phyloP scores from a whole-genome alignment of 177 flowering plant species.

The Vitis hybrid region DNA sequence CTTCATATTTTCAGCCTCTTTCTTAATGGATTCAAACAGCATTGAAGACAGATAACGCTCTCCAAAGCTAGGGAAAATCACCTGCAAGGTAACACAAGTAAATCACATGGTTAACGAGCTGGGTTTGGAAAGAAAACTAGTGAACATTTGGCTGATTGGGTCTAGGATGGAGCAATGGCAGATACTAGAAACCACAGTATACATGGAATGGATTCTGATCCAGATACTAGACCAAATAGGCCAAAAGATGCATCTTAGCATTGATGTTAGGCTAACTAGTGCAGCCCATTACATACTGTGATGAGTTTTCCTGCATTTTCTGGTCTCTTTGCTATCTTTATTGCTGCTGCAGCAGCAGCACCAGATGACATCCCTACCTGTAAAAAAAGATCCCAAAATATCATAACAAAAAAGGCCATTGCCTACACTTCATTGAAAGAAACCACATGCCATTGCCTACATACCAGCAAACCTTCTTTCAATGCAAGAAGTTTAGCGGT shows the following conservation, averaged over 20 bases:
- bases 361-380: slow-evolving; percentile 89
- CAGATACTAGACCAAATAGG: too few relatives aligned
- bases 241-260: background rate
- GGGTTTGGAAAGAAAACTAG: too few relatives aligned
- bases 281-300: slow-evolving; percentile 32
- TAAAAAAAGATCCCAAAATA: background rate
- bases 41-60: slow-evolving; percentile 57
- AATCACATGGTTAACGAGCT: background rate
- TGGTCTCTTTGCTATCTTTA: slow-evolving; percentile 64
- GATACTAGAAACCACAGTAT: background rate
- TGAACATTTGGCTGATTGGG: too few relatives aligned
- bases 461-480: slow-evolving; percentile 89
- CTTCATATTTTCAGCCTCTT: slow-evolving; percentile 50
- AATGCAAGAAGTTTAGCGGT: slow-evolving; percentile 79
- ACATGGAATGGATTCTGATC: too few relatives aligned
- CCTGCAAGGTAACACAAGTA: slow-evolving; percentile 25
- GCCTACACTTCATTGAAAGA: background rate
- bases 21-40: slow-evolving; percentile 47
- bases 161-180: background rate
- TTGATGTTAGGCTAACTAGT: background rate
- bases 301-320: slow-evolving; percentile 79
- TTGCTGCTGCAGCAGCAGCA: slow-evolving; percentile 81
- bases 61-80: slow-evolving; percentile 57
- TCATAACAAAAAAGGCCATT: background rate
- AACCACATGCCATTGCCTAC: slow-evolving; percentile 14